Conservation (phyloP, 257 asterid species). For the Voacanga thouarsii region DNA sequence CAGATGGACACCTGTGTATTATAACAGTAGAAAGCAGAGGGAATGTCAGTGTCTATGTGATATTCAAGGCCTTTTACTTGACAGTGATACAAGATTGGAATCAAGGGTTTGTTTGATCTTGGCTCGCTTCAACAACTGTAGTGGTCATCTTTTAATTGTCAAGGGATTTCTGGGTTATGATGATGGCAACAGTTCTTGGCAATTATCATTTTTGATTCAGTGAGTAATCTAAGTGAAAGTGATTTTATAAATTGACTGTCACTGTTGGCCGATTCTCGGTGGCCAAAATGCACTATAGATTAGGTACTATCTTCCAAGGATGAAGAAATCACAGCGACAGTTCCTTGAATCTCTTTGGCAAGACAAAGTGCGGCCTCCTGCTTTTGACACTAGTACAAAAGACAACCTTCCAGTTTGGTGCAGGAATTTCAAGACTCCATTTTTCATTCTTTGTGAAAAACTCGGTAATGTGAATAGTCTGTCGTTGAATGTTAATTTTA, state of each 20-base stretch:
- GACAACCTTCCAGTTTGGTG: background rate
- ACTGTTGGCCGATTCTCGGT: conserved; percentile 2
- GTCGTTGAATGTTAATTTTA: too few relatives aligned
- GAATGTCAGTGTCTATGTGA: conserved; percentile 2
- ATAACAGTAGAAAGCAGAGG: background rate
- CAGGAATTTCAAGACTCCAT: background rate
- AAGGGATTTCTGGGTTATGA: background rate
- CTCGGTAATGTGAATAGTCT: background rate
- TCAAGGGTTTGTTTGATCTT: background rate
- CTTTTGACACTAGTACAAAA: conserved; percentile 3
- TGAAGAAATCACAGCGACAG: background rate
- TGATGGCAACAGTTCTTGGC: background rate
- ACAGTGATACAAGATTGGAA: conserved; percentile 7
- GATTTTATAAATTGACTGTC: background rate
- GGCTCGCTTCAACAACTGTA: background rate
- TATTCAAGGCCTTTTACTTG: conserved; percentile 1
- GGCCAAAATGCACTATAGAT: conserved; percentile 2
- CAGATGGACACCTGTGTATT: conserved; percentile 3
- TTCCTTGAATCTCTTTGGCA: background rate
- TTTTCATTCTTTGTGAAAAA: background rate
- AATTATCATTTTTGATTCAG: background rate
- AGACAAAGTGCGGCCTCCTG: background rate
- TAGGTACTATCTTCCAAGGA: background rate
- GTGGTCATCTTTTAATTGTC: background rate
- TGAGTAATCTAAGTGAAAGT: background rate